phyloP scores from a whole-genome alignment of 192 early-diverging fungal genomes.

The Linnemannia schmuckeri region DNA sequence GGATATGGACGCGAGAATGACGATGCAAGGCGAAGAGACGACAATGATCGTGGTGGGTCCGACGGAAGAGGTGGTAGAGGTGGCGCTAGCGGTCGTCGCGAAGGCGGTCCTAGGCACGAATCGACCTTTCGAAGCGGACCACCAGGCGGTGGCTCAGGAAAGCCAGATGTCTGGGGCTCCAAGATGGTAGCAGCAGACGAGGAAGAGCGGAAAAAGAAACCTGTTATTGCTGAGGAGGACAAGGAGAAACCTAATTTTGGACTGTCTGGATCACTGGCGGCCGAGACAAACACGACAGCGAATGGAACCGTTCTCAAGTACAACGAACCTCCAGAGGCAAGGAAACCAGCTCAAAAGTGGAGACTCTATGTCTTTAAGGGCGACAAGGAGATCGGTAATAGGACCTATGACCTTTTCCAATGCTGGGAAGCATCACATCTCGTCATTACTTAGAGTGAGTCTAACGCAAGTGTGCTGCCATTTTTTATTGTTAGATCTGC shows the following conservation, averaged over 20 bases:
- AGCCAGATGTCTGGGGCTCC: constrained; percentile 57
- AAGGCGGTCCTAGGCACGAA: constrained; percentile 41
- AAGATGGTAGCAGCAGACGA: constrained; percentile 47
- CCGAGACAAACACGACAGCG: constrained; percentile 84
- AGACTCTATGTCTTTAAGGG: constrained; percentile 96
- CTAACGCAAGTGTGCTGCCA: neutral
- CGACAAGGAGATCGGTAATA: constrained; percentile 82
- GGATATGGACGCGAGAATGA: constrained; percentile 8
- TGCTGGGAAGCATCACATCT: neutral
- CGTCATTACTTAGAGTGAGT: constrained; percentile 6
- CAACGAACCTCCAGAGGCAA: constrained; percentile 91
- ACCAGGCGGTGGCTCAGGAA: constrained; percentile 17
- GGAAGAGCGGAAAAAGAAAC: constrained; percentile 45
- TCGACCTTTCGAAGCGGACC: constrained; percentile 34
- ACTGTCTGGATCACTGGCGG: constrained; percentile 88
- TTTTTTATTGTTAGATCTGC: constrained; percentile 71
- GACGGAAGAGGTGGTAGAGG: constrained; percentile 16
- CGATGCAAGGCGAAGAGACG: neutral
- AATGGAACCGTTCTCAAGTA: constrained; percentile 94
- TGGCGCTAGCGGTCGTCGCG: constrained; percentile 27
- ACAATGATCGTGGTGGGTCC: constrained; percentile 1
- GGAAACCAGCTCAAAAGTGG: constrained; percentile 80
- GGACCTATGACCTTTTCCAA: neutral
- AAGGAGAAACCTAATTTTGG: constrained; percentile 88
- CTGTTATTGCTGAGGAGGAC: constrained; percentile 47